A percentile compares a stretch with the other conserved stretches of the same genome.
Evolutionary conservation across 164 flowering plant genomes (phyloP).

Genomic region (Vitis rotundifolia): DNA sequence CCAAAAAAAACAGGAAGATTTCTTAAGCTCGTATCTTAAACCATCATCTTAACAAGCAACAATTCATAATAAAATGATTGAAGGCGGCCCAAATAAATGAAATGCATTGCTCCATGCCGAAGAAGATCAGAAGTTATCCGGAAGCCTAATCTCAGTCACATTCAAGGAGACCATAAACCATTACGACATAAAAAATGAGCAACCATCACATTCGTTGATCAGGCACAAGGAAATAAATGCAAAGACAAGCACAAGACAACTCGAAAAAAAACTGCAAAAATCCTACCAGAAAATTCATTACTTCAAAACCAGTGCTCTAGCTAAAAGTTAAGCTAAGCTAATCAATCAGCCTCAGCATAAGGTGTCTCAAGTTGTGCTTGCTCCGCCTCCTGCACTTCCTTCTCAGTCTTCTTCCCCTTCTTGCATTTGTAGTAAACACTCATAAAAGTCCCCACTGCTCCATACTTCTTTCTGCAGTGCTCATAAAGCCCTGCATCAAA

Average conservation of each 20-base stretch:
- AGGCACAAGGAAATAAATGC: background rate
- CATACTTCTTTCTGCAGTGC: slow-evolving; percentile 75
- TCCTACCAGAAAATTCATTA: background rate
- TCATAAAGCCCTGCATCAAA: slow-evolving; percentile 90
- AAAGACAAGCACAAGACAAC: background rate
- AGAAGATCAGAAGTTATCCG: too few relatives aligned
- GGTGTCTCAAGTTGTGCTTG: slow-evolving; percentile 77
- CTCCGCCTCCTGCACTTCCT: slow-evolving; percentile 97
- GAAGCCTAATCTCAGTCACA: background rate
- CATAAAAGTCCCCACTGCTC: slow-evolving; percentile 97
- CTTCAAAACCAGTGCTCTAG: slow-evolving; percentile 2
- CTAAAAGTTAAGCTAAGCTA: slow-evolving; percentile 4
- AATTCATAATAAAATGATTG: too few relatives aligned
- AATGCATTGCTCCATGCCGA: too few relatives aligned
- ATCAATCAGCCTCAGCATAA: slow-evolving; percentile 58
- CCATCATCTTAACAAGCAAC: too few relatives aligned
- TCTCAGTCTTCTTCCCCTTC: slow-evolving; percentile 98
- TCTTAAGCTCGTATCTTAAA: too few relatives aligned
- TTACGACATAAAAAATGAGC: background rate
- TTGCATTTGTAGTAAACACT: slow-evolving; percentile 94
- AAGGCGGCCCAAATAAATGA: too few relatives aligned
- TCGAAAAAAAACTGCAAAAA: too few relatives aligned
- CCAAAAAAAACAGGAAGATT: too few relatives aligned
- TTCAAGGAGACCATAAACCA: background rate
- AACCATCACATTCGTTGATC: background rate